Evolutionary conservation across 495 filamentous ascomycete species (phyloP).

Genomic region (Amniculicola lignicola): DNA sequence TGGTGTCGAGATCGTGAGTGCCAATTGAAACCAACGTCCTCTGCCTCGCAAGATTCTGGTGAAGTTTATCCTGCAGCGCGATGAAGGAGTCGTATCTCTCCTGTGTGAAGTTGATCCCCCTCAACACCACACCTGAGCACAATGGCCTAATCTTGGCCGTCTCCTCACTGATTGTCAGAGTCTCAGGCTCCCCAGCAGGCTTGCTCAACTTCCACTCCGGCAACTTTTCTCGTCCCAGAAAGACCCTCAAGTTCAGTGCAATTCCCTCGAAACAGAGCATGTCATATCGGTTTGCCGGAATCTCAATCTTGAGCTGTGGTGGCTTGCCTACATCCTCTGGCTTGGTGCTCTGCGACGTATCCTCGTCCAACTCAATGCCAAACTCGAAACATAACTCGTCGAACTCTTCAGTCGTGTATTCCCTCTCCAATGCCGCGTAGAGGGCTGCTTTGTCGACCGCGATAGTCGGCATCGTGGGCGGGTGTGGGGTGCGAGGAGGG

Average conservation of each 20-base stretch:
- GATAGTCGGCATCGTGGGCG: slow-evolving; percentile 75
- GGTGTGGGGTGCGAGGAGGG: too few species aligned
- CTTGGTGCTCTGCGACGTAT: slow-evolving; percentile 51
- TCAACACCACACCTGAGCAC: slow-evolving; percentile 80
- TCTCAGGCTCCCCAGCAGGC: slow-evolving; percentile 71
- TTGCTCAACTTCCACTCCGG: slow-evolving; percentile 75
- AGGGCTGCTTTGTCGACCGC: slow-evolving; percentile 91
- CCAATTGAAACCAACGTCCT: slow-evolving; percentile 92
- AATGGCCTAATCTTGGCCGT: slow-evolving; percentile 79
- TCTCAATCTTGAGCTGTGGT: slow-evolving; percentile 95
- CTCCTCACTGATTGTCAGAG: slow-evolving; percentile 72
- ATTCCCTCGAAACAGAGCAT: slow-evolving; percentile 99
- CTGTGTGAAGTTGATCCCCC: slow-evolving; percentile 86
- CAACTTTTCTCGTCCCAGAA: slow-evolving; percentile 66
- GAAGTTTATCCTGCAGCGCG: slow-evolving; percentile 92
- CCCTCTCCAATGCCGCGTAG: slow-evolving; percentile 83
- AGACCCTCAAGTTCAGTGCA: slow-evolving; percentile 91
- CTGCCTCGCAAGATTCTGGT: slow-evolving; percentile 91
- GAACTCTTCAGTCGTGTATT: slow-evolving; percentile 92
- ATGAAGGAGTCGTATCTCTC: slow-evolving; percentile 97
- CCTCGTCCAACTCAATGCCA: slow-evolving; percentile 95
- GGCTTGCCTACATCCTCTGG: slow-evolving; percentile 41
- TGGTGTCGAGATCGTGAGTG: slow-evolving; percentile 91
- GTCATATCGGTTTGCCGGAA: slow-evolving; percentile 98
- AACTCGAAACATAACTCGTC: slow-evolving; percentile 99